These are phyloP conservation scores for Candida pseudoviswanathii DNA, from an alignment of 1,139 yeast genomes.

Conservation along the genomic window DNA sequence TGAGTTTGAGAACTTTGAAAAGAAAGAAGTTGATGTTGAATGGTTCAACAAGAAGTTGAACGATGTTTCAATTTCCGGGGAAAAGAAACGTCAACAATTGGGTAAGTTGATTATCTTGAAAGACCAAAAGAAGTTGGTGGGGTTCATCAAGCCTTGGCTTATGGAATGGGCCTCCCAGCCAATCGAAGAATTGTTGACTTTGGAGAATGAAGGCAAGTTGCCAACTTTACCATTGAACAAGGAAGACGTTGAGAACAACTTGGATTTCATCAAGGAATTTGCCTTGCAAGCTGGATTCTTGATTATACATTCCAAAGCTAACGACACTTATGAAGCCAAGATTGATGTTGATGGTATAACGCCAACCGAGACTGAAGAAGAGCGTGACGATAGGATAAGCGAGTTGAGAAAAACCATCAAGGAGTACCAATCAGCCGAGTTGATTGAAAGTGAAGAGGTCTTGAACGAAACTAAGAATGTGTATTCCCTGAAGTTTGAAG, in stretches of 20 bases:
- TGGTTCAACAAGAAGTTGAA: slow-evolving; percentile 90
- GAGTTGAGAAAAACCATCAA: slow-evolving; percentile 52
- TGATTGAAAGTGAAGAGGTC: slow-evolving; percentile 63
- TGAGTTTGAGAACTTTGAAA: slow-evolving; percentile 81
- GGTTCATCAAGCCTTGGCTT: slow-evolving; percentile 70
- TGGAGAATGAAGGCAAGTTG: slow-evolving; percentile 47
- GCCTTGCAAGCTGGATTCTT: slow-evolving; percentile 69
- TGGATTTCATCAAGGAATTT: slow-evolving; percentile 61
- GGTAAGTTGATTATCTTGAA: slow-evolving; percentile 71
- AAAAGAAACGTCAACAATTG: slow-evolving; percentile 61
- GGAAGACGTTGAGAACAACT: slow-evolving; percentile 49
- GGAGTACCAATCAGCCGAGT: slow-evolving; percentile 71
- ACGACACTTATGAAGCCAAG: slow-evolving; percentile 56
- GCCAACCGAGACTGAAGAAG: slow-evolving; percentile 64
- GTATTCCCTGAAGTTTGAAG: slow-evolving; percentile 70
- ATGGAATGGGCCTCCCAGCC: slow-evolving; percentile 40
- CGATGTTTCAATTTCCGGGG: slow-evolving; percentile 74
- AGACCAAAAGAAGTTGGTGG: slow-evolving; percentile 68
- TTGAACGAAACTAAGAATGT: slow-evolving; percentile 62
- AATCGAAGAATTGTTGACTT: slow-evolving; percentile 29
- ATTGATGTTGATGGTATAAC: slow-evolving; percentile 77
- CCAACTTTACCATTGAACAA: slow-evolving; percentile 51
- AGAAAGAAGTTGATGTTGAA: slow-evolving; percentile 78
- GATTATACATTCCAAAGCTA: slow-evolving; percentile 60
- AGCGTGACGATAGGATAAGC: slow-evolving; percentile 50